Evolutionary conservation across 495 filamentous ascomycete species (phyloP).

Genomic region (Lepidopterella palustris): DNA sequence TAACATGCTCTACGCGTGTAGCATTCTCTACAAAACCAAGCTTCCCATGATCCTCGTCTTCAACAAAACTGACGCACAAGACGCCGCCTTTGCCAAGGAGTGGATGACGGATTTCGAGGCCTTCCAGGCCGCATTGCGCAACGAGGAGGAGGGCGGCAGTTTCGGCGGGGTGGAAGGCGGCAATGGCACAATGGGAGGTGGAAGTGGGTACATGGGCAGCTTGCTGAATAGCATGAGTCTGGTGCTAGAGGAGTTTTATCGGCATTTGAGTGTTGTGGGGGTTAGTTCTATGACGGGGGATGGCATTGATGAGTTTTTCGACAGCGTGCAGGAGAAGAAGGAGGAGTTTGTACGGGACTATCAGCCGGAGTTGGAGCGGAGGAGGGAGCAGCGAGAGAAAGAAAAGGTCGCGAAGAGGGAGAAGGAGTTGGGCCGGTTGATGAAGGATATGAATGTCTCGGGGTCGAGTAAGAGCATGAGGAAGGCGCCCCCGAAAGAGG

Average conservation of each 20-base stretch:
- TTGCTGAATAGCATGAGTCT: constrained; percentile 95
- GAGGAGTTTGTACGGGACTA: constrained; percentile 90
- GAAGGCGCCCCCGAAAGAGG: constrained; percentile 32
- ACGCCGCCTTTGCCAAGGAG: constrained; percentile 86
- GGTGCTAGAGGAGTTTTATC: constrained; percentile 97
- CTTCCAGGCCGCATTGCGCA: constrained; percentile 77
- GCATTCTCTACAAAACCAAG: constrained; percentile 96
- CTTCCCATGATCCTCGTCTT: constrained; percentile 97
- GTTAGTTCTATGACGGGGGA: constrained; percentile 91
- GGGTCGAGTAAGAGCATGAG: constrained; percentile 38
- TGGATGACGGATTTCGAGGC: constrained; percentile 99
- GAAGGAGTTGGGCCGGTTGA: constrained; percentile 79
- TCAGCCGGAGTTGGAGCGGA: constrained; percentile 78
- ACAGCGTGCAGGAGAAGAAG: constrained; percentile 76
- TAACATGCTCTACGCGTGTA: constrained; percentile 99
- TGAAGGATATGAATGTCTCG: constrained; percentile 85
- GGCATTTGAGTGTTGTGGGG: constrained; percentile 81
- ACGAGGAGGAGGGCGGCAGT: constrained; percentile 70
- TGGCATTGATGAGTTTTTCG: constrained; percentile 88
- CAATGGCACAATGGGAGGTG: constrained; percentile 51
- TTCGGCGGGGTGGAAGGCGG: constrained; percentile 70
- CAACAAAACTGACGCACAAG: constrained; percentile 95
- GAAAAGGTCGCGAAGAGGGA: constrained; percentile 62
- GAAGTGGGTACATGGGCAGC: constrained; percentile 95
- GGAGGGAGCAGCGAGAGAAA: constrained; percentile 66